Conservation (phyloP, 768 basidiomycete genomes). For the Kwoniella sp. region DNA sequence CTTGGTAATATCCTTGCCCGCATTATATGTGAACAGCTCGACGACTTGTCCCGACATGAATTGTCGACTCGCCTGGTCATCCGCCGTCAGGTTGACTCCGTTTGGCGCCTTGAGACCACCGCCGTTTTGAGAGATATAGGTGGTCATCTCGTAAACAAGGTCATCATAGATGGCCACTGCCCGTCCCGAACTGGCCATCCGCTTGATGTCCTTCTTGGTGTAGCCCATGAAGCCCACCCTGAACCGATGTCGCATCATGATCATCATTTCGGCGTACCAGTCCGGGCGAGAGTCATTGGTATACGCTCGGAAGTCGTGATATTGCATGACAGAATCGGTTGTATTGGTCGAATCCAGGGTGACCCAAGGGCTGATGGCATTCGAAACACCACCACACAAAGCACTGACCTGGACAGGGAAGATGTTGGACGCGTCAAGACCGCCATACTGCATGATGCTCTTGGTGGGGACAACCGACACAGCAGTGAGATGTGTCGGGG, state of each 20-base stretch:
- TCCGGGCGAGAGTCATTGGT: slow-evolving; percentile 84
- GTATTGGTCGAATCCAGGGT: slow-evolving; percentile 68
- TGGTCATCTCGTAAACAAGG: slow-evolving; percentile 78
- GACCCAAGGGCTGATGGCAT: slow-evolving; percentile 78
- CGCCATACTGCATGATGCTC: slow-evolving; percentile 76
- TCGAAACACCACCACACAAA: slow-evolving; percentile 79
- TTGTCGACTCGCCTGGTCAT: slow-evolving; percentile 31
- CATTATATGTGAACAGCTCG: slow-evolving; percentile 47
- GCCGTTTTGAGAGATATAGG: slow-evolving; percentile 70
- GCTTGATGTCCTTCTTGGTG: slow-evolving; percentile 68
- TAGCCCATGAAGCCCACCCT: slow-evolving; percentile 85
- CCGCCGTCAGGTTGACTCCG: slow-evolving; percentile 51
- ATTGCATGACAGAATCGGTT: slow-evolving; percentile 64
- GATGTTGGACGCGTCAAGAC: slow-evolving; percentile 64
- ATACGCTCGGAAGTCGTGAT: slow-evolving; percentile 92
- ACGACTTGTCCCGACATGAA: slow-evolving; percentile 49
- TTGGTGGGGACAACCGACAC: slow-evolving; percentile 72
- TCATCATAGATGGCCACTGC: slow-evolving; percentile 81
- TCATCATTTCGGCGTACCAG: slow-evolving; percentile 97
- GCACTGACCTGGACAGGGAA: slow-evolving; percentile 98
- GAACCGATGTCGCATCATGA: slow-evolving; percentile 79
- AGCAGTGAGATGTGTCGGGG: slow-evolving; percentile 62
- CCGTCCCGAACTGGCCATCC: slow-evolving; percentile 58
- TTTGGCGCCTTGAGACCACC: slow-evolving; percentile 46
- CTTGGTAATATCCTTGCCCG: slow-evolving; percentile 50